These are phyloP conservation scores for Eucalyptus decipiens DNA, from an alignment of 345 rosid genomes.

Conservation along the genomic window DNA sequence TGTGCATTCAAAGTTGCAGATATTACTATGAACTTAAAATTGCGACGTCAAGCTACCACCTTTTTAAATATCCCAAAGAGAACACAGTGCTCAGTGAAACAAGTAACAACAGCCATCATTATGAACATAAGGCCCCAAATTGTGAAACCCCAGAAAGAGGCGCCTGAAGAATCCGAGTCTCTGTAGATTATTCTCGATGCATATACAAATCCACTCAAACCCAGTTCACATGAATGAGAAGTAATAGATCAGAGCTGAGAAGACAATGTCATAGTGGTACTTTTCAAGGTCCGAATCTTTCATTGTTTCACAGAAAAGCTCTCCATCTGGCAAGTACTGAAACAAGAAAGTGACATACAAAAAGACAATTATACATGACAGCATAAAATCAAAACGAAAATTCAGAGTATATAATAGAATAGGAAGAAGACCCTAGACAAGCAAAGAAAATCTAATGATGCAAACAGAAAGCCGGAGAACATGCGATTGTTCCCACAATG, in stretches of 20 bases:
- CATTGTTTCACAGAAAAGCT: constrained; percentile 84
- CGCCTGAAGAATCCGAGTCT: not conserved
- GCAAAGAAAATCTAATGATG: not conserved
- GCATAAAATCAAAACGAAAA: not conserved
- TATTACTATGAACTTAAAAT: constrained; percentile 93
- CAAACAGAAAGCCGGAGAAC: not conserved
- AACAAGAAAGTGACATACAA: not conserved
- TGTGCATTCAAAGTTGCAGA: constrained; percentile 96
- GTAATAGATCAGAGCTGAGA: not conserved
- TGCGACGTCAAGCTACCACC: constrained; percentile 83
- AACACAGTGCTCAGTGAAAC: constrained; percentile 65
- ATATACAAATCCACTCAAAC: not conserved
- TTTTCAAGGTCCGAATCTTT: constrained; percentile 95
- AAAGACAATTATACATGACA: not conserved
- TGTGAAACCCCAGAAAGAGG: not conserved
- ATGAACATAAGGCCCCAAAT: no score
- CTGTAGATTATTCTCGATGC: not conserved
- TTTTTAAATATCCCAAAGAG: constrained; percentile 88
- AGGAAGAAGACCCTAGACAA: not conserved
- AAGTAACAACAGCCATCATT: not conserved
- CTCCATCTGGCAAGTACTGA: constrained; percentile 97
- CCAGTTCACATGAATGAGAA: not conserved
- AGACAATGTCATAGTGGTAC: constrained; percentile 45
- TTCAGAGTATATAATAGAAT: not conserved
- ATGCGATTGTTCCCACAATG: not conserved